Base-by-base conservation (phyloP, 768 basidiomycete genomes). In the Paxillus rubicundulus region DNA sequence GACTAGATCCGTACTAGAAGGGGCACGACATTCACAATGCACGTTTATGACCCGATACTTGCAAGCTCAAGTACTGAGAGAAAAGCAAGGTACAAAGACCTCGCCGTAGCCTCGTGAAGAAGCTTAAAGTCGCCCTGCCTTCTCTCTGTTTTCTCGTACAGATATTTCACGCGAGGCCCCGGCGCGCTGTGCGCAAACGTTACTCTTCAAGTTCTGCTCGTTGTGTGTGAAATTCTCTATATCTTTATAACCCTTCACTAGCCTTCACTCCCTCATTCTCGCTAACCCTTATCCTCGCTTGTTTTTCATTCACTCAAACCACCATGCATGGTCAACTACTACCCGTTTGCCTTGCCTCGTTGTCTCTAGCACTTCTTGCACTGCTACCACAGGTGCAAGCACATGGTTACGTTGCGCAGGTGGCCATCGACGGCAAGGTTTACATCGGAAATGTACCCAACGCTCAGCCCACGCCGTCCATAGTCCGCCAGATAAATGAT, bases 391-490 rank as follows among this genome's bases (percentile, higher is more conserved):
- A 41, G n/a, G 72, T 67, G 18, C 59, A 62, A 13, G 78, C 73
- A 16, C 79, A 81, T 49, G 79, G 79, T 6, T 79, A 72, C 53
- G 57, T 81, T 30, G 68, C 68, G 4, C 58, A 68, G 47, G 68
- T 82, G 17, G 57, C 61, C 37, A 72, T 82, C 24, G 77, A 78
- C 42, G 78, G 79, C 39, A 70, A 66, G 45, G 47, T 52, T 8
- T 81, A 79, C 64, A 30, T 55, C 41, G 79, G 78, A 49, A 76
- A 78, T 54, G 58, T 66, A 5, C 77, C 77, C 46, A 71, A 72
- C 50, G 70, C 74, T n/a, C 53, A 71, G 47, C 64, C 69, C 55
- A 59, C 56, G 45, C 67, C 74, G 8, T 69, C 72, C 45, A 74
- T 77, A 20, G 72, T 82, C 38, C 78, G 80, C 18, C 72, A 72